These are phyloP conservation scores for Leccinellum luteum DNA, from an alignment of 768 basidiomycete species.

Conservation along the genomic window DNA sequence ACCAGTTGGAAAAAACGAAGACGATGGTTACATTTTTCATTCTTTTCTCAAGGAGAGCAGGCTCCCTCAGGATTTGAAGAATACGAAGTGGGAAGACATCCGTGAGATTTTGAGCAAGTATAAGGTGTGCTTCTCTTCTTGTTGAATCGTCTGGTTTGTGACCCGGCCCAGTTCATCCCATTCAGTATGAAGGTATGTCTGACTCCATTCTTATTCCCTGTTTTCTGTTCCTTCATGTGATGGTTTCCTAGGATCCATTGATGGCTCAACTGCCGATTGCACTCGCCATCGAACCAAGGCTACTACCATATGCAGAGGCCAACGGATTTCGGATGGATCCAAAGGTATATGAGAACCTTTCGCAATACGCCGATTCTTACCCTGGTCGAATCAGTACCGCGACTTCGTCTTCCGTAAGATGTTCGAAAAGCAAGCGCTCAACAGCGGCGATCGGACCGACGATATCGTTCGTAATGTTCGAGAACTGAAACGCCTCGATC, in stretches of 20 bases:
- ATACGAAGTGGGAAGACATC: constrained; percentile 61
- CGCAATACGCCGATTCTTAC: constrained; percentile 11
- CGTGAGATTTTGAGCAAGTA: constrained; percentile 67
- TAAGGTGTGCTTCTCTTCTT: constrained; percentile 41
- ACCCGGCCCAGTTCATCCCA: constrained; percentile 63
- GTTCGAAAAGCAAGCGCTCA: constrained; percentile 57
- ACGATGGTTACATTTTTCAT: constrained; percentile 66
- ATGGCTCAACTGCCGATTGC: constrained; percentile 76
- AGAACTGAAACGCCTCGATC: constrained; percentile 67
- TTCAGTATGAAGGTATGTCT: constrained; percentile 62
- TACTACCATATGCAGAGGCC: constrained; percentile 65
- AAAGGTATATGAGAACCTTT: constrained; percentile 45
- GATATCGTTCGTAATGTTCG: constrained; percentile 70
- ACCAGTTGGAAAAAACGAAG: constrained; percentile 68
- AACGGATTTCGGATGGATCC: constrained; percentile 81
- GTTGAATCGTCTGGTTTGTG: constrained; percentile 6
- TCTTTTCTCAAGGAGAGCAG: constrained; percentile 69
- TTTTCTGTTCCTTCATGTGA: constrained; percentile 3
- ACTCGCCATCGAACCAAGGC: constrained; percentile 70
- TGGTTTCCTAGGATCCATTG: constrained; percentile 59
- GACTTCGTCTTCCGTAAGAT: constrained; percentile 87
- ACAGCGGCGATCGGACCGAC: constrained; percentile 51
- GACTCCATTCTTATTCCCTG: not conserved
- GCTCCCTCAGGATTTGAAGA: constrained; percentile 56
- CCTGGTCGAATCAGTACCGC: constrained; percentile 52